These are phyloP conservation scores for Aspergillus aculeatinus DNA, from an alignment of 2,329 filamentous ascomycete genomes.

Conservation along the genomic window DNA sequence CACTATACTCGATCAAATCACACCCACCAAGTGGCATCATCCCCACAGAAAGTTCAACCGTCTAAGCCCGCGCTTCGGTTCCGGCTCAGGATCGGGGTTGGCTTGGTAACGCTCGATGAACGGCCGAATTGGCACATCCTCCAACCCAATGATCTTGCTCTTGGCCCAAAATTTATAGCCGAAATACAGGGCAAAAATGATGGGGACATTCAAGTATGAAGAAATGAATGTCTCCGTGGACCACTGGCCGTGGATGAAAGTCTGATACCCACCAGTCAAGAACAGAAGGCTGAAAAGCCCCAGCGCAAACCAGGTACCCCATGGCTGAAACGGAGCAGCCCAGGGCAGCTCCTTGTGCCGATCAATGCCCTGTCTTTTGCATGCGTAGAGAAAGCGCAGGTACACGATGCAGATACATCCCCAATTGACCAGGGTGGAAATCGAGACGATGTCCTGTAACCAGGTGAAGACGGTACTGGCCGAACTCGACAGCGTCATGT, in stretches of 20 bases:
- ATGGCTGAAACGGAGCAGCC: slow-evolving; percentile 55
- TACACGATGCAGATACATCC: slow-evolving; percentile 57
- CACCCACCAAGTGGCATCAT: neutral
- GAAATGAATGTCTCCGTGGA: slow-evolving; percentile 61
- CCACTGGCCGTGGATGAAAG: slow-evolving; percentile 26
- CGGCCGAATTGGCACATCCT: slow-evolving; percentile 37
- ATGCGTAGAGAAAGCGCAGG: slow-evolving; percentile 51
- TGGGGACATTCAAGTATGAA: slow-evolving; percentile 60
- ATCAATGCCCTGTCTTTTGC: slow-evolving; percentile 35
- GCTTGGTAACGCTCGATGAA: slow-evolving; percentile 29
- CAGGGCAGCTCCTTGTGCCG: slow-evolving; percentile 47
- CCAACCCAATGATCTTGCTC: slow-evolving; percentile 34
- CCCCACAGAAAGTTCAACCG: slow-evolving; percentile 31
- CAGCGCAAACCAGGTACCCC: slow-evolving; percentile 59
- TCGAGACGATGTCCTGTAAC: slow-evolving; percentile 60
- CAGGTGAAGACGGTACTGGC: slow-evolving; percentile 62
- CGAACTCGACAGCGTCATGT: slow-evolving; percentile 58
- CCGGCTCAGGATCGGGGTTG: slow-evolving; percentile 29
- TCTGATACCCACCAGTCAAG: slow-evolving; percentile 66
- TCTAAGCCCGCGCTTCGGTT: slow-evolving; percentile 20
- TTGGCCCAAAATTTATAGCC: slow-evolving; percentile 40
- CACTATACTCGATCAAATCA: neutral
- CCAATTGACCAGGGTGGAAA: slow-evolving; percentile 52
- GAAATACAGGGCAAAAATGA: slow-evolving; percentile 54
- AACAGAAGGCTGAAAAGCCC: slow-evolving; percentile 59